Evolutionary conservation across 2,329 filamentous ascomycete genomes (phyloP), one percentile per base, ranked within the genome.

Genomic region (Penicillium sp.): DNA sequence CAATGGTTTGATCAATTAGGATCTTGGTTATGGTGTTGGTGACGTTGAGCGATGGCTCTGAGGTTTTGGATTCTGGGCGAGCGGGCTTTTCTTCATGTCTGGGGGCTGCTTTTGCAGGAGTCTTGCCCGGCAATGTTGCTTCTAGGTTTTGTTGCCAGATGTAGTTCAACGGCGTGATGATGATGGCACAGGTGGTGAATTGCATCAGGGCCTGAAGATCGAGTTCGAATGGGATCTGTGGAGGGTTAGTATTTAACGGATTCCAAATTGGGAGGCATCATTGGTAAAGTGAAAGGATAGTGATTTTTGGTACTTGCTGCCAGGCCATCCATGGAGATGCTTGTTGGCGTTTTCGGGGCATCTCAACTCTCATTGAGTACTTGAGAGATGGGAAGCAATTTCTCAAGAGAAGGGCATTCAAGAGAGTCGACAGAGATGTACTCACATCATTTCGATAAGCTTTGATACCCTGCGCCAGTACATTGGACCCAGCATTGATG

Each of bases 121-220:
- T 25, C 53, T 34, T 63, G 0, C 82, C 82, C 0, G 84, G 84
- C 57, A 85, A 84, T 10, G 71, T 78, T 22, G 76, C 75, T 71
- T 86, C 84, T 34, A 86, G 78, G 34, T 79, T 79, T 56, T 82
- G 79, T 65, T 87, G 83, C 84, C 85, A 87, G 57, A 83, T 73
- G 66, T 83, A 86, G 63, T 85, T 86, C 53, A 84, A 80, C 6
- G 85, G 85, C 1, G 83, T 79, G 4, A 81, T 82, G 43, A 86
- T 72, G 57, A 86, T 71, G 2, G 83, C 78, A 54, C 84, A 79
- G 39, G 80, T 74, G 41, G 84, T 78, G 71, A 87, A 87, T 63
- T 83, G 84, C 20, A 83, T 68, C 43, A 87, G 76, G 31, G 81
- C 78, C 34, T 76, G 61, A 1, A 78, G 53, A 58, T 86, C 82